Percentiles rank a stretch among this genome's conserved stretches.
These are phyloP conservation scores for Corymbia citriodora DNA, from an alignment of 441 rosid genomes.

Conservation along the genomic window DNA sequence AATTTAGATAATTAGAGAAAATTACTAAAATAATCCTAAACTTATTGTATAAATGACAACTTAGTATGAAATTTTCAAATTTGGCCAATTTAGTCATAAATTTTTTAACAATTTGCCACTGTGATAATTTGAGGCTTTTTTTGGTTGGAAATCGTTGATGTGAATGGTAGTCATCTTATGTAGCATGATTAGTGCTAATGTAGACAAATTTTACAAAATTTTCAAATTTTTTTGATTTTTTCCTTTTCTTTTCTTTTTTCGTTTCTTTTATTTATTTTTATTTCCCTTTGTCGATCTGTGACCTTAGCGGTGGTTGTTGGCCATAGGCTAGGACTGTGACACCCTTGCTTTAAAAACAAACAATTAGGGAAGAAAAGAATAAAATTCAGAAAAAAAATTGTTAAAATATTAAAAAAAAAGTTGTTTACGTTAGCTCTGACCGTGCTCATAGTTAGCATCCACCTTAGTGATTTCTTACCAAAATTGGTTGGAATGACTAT, in stretches of 20 bases:
- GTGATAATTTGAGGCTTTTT: rapidly evolving
- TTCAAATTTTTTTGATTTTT: rapidly evolving
- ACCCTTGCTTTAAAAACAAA: no score
- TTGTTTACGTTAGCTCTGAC: no score
- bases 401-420: no score
- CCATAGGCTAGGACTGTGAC: not conserved
- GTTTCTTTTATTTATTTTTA: not conserved
- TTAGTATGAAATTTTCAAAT: rapidly evolving
- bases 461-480: rapidly evolving
- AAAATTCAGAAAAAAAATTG: not conserved
- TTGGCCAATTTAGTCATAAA: not conserved
- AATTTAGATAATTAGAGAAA: not conserved
- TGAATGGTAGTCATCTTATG: rapidly evolving
- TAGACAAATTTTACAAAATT: not conserved
- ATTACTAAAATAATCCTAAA: not conserved
- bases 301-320: rapidly evolving
- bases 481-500: rapidly evolving
- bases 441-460: rapidly evolving
- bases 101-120: not conserved
- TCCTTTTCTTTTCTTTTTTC: not conserved
- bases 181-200: rapidly evolving
- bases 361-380: rapidly evolving
- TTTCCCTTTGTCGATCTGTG: rapidly evolving
- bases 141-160: not conserved
- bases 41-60: not conserved